Base-by-base conservation (phyloP, 2,329 filamentous ascomycete species). In the Diaporthe vaccinii region DNA sequence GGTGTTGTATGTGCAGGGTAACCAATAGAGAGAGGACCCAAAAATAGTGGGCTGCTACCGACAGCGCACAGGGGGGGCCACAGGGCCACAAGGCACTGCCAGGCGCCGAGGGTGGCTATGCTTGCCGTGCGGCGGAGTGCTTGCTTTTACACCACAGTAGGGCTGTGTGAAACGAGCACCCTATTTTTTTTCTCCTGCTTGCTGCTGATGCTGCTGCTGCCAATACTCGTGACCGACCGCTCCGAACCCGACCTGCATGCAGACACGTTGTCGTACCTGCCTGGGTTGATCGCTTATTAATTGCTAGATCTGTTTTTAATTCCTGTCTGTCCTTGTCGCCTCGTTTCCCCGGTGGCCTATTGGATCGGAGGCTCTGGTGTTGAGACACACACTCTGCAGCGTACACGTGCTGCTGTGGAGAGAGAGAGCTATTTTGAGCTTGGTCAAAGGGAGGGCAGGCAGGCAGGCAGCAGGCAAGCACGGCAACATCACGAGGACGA, bases 71-170 rank as follows among this genome's bases (percentile, higher is more conserved):
- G 15, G 57, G 5, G 22, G 49, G 49, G 49, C 49, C 46, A 59
- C 36, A 36, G 57, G 57, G 57, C 59, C 28, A 22, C 14, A 22
- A 31, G 41, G 61, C 72, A 68, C 62, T 69, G 51, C 49, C 69
- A 61, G 69, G 22, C 55, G 41, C 55, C 49, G 44, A 69, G 53
- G 34, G 71, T 46, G 73, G 73, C 73, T 70, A 44, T 74, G 73
- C 73, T 74, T 74, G 34, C 68, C 65, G 44, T 53, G 73, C 36
- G 73, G 73, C 73, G 73, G 51, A 74, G 73, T 71, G 73, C 73
- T 41, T 74, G 65, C 73, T 46, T 71, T 15, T 31, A 44, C 17
- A 44, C 41, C 17, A 31, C 61, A 65, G 61, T 59, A 71, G 68
- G 65, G 65, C 73, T 74, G 73, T 74, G 73, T 71, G 70, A 53